Conservation (phyloP, 2,329 filamentous ascomycete genomes). For the Teratosphaeria gauchensis region DNA sequence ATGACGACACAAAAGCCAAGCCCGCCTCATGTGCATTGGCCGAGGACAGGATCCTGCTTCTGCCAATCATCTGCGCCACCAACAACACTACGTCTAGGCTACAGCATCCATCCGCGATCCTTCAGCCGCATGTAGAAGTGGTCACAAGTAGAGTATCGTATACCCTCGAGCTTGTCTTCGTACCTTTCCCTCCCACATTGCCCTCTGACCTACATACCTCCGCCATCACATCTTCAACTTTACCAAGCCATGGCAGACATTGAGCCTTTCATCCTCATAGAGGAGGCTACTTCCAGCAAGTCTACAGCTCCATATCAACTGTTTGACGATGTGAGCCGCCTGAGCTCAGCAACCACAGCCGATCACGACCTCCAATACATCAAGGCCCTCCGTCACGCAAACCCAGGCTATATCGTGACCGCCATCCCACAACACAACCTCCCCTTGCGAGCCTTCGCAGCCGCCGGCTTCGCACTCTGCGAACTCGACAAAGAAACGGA, state of each 20-base stretch:
- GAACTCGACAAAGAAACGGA: conserved; percentile 30
- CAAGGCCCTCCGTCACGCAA: conserved; percentile 25
- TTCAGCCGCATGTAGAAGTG: neutral
- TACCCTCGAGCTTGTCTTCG: too few relatives aligned
- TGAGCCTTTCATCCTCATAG: conserved; percentile 27
- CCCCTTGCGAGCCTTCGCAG: conserved; percentile 33
- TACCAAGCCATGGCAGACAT: neutral
- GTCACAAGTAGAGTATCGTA: neutral
- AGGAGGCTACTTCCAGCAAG: conserved; percentile 8
- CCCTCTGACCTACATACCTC: neutral
- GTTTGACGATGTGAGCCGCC: conserved; percentile 27
- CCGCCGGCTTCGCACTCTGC: conserved; percentile 31
- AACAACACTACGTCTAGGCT: neutral
- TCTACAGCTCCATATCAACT: conserved; percentile 17
- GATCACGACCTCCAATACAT: conserved; percentile 33
- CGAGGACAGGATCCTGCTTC: neutral
- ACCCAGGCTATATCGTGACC: conserved; percentile 31
- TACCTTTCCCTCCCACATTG: too few relatives aligned
- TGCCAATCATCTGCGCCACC: neutral
- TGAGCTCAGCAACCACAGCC: conserved; percentile 27
- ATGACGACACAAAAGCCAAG: neutral
- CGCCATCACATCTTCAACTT: neutral
- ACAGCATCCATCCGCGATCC: neutral
- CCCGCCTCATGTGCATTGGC: neutral
- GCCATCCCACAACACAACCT: conserved; percentile 28